Evolutionary conservation across 2,329 filamentous ascomycete species (phyloP).

Genomic region (Lasiodiplodia citricola): DNA sequence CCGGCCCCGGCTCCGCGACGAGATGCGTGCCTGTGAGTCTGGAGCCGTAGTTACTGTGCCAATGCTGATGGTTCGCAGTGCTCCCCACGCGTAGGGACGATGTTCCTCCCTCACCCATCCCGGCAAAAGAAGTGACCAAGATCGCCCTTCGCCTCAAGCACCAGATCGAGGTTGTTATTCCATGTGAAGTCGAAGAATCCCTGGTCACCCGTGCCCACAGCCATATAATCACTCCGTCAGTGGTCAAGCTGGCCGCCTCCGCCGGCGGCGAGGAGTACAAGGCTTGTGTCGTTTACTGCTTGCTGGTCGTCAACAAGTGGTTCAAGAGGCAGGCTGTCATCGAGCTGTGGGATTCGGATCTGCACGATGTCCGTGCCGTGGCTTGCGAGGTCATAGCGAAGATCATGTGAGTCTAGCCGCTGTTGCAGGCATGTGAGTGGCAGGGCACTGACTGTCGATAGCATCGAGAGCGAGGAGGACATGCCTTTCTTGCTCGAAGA

Average conservation of each 20-base stretch:
- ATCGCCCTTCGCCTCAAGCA: slow-evolving; percentile 88
- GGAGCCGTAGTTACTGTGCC: slow-evolving; percentile 7
- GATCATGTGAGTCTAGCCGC: slow-evolving; percentile 55
- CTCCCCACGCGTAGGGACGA: slow-evolving; percentile 68
- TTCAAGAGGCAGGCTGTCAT: slow-evolving; percentile 78
- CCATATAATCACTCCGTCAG: slow-evolving; percentile 78
- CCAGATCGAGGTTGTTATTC: slow-evolving; percentile 85
- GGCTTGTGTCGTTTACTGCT: slow-evolving; percentile 81
- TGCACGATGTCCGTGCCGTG: slow-evolving; percentile 77
- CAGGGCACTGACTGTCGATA: slow-evolving; percentile 37
- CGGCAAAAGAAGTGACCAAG: slow-evolving; percentile 82
- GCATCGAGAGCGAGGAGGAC: slow-evolving; percentile 86
- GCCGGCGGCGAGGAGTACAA: slow-evolving; percentile 77
- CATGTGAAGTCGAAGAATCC: slow-evolving; percentile 83
- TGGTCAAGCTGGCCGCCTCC: slow-evolving; percentile 79
- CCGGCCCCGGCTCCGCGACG: slow-evolving; percentile 44
- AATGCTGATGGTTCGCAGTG: slow-evolving; percentile 53
- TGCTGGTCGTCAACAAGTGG: slow-evolving; percentile 76
- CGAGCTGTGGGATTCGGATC: slow-evolving; percentile 91
- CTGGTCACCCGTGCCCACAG: slow-evolving; percentile 81
- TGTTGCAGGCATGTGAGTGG: neutral
- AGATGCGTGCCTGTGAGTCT: slow-evolving; percentile 46
- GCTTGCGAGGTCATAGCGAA: slow-evolving; percentile 95
- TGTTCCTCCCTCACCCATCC: slow-evolving; percentile 68
- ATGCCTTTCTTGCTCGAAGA: slow-evolving; percentile 77